These are phyloP conservation scores for Boletus insuetus DNA, from an alignment of 768 basidiomycete genomes.

Conservation along the genomic window DNA sequence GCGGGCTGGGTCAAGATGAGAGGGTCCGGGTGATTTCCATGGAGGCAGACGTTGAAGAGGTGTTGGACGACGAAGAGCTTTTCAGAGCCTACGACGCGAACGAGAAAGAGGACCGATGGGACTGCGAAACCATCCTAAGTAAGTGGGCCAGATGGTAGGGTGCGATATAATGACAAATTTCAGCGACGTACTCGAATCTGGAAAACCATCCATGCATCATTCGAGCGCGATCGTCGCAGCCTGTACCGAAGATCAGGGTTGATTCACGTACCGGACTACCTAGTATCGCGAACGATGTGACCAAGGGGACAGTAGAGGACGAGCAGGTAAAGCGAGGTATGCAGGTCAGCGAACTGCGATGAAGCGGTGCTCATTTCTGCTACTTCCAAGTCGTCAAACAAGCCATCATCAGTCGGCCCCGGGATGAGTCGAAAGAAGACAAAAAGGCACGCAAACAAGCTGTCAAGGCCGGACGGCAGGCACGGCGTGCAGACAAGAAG, in stretches of 20 bases:
- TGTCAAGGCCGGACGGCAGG: constrained; percentile 63
- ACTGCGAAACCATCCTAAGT: constrained; percentile 96
- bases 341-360: neutral
- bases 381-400: constrained; percentile 22
- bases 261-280: constrained; percentile 82
- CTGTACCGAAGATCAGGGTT: constrained; percentile 62
- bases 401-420: constrained; percentile 67
- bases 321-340: constrained; percentile 29
- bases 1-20: constrained; percentile 70
- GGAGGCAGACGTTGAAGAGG: constrained; percentile 46
- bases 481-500: constrained; percentile 67
- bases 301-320: constrained; percentile 13
- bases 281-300: constrained; percentile 36
- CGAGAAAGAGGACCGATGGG: constrained; percentile 81
- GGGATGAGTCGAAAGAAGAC: constrained; percentile 73
- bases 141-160: constrained; percentile 30
- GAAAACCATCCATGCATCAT: constrained; percentile 96
- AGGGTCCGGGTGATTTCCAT: constrained; percentile 46
- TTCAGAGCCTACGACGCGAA: constrained; percentile 36
- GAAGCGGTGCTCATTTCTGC: neutral
- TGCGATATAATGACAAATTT: constrained; percentile 8
- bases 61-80: constrained; percentile 43
- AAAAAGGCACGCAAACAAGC: constrained; percentile 71
- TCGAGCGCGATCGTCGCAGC: constrained; percentile 53
- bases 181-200: constrained; percentile 94